phyloP scores from a whole-genome alignment of 2,329 filamentous ascomycete species.

The Didymosphaeria variabile region DNA sequence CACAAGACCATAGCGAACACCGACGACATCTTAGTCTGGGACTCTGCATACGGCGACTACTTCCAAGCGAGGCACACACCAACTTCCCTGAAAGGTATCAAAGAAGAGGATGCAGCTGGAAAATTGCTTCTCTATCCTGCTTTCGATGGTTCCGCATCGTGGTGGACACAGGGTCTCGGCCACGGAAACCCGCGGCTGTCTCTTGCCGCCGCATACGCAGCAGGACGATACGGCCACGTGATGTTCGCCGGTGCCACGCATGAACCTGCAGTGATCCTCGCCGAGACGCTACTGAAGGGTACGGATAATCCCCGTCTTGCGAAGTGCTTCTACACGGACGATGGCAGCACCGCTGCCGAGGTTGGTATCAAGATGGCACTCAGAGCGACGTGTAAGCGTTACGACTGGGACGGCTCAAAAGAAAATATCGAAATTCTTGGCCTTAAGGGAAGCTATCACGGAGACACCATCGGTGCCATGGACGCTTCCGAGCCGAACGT shows the following conservation, averaged over 20 bases:
- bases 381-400: constrained; percentile 71
- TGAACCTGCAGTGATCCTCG: constrained; percentile 75
- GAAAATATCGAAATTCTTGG: constrained; percentile 74
- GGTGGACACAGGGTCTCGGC: constrained; percentile 91
- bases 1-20: constrained; percentile 69
- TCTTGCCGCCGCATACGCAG: constrained; percentile 80
- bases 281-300: constrained; percentile 68
- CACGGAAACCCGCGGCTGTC: constrained; percentile 78
- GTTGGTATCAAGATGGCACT: constrained; percentile 88
- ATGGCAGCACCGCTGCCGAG: constrained; percentile 84
- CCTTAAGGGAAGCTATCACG: constrained; percentile 83
- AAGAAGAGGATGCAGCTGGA: constrained; percentile 19
- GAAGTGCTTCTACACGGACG: constrained; percentile 84
- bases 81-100: constrained; percentile 24
- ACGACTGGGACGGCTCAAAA: constrained; percentile 68
- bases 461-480: constrained; percentile 90
- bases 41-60: constrained; percentile 80
- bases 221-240: constrained; percentile 84
- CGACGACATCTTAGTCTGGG: constrained; percentile 75
- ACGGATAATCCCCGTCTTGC: constrained; percentile 71
- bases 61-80: constrained; percentile 69
- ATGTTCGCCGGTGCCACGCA: constrained; percentile 88
- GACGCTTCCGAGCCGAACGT: constrained; percentile 80
- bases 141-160: constrained; percentile 86
- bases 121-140: constrained; percentile 66